Percentiles rank a stretch among this genome's conserved stretches.
These are phyloP conservation scores for Butyriboletus loyo DNA, from an alignment of 768 basidiomycete species.

Conservation along the genomic window DNA sequence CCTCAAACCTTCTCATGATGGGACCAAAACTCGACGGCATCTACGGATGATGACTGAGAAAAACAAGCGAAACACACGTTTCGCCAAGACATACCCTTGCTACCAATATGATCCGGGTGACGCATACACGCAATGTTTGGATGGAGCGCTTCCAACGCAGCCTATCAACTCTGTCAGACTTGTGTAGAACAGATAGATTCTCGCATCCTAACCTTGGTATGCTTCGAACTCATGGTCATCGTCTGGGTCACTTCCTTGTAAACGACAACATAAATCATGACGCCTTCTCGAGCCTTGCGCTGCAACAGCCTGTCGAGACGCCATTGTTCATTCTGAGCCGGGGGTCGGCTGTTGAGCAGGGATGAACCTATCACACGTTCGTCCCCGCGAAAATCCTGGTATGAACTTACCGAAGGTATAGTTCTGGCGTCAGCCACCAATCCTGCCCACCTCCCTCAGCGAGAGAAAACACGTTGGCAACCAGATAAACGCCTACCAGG, in stretches of 20 bases:
- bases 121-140: slow-evolving; percentile 87
- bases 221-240: slow-evolving; percentile 84
- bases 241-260: slow-evolving; percentile 97
- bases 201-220: slow-evolving; percentile 61
- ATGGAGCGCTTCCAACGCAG: slow-evolving; percentile 76
- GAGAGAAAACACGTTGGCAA: not conserved
- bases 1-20: slow-evolving; percentile 76
- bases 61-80: not conserved
- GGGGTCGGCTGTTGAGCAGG: slow-evolving; percentile 54
- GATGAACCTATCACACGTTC: slow-evolving; percentile 10
- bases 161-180: slow-evolving; percentile 37
- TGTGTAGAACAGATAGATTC: not conserved
- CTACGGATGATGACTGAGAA: slow-evolving; percentile 31
- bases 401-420: slow-evolving; percentile 66
- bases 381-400: no score
- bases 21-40: slow-evolving; percentile 83
- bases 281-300: slow-evolving; percentile 89
- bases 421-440: slow-evolving; percentile 94
- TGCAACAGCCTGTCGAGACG: slow-evolving; percentile 82
- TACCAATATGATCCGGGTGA: slow-evolving; percentile 87
- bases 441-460: slow-evolving; percentile 42
- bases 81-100: slow-evolving; percentile 48
- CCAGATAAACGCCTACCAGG: slow-evolving; percentile 42
- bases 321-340: slow-evolving; percentile 82
- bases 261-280: slow-evolving; percentile 86